Evolutionary conservation across 495 filamentous ascomycete species (phyloP), one percentile per base, ranked within the genome.

Genomic region (Penicillium nucicola): DNA sequence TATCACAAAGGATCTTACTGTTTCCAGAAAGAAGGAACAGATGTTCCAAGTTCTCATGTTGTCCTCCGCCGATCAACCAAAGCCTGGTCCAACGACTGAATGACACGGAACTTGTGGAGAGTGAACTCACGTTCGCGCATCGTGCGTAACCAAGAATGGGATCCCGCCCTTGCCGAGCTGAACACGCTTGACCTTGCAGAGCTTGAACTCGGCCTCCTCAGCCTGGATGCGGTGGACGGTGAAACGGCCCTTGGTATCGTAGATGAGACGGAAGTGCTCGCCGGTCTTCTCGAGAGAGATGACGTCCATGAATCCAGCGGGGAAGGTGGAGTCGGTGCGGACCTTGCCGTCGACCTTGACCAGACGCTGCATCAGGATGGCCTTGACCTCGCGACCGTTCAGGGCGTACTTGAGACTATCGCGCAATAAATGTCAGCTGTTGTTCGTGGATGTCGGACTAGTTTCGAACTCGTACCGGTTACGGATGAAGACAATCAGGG

Each of bases 111-210:
- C 77, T 87, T 81, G 50, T 60, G 58, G 66, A 71, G 70, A 70
- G 71, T 60, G 57, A 74, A 88, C 92, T 93, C 79, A 97, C 92
- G 95, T 98, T 89, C 93, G 85, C 78, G 95, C 93, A 90, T 98
- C 93, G 85, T 97, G 95, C 89, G 95, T 97, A 88, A 97, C 93
- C 88, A 97, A 96, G 89, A 95, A 97, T 89, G 93, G 93, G 83
- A 98, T 93, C 78, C 92, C 93, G 78, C 93, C 95, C 75, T 89
- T 90, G 83, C 93, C 95, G 65, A 98, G 85, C 82, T 98, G 95
- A 36, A 97, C 93, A 61, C 91, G 83, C 88, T 96, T 97, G 81
- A 97, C 95, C 82, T 97, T 98, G 78, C 90, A 90, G 55, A 98
- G 83, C 87, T 98, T 98, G 87, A 95, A 98, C 80, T 87, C 83